Base-by-base conservation (phyloP, 129 eudicot genomes). In the Scalesia atractyloides region DNA sequence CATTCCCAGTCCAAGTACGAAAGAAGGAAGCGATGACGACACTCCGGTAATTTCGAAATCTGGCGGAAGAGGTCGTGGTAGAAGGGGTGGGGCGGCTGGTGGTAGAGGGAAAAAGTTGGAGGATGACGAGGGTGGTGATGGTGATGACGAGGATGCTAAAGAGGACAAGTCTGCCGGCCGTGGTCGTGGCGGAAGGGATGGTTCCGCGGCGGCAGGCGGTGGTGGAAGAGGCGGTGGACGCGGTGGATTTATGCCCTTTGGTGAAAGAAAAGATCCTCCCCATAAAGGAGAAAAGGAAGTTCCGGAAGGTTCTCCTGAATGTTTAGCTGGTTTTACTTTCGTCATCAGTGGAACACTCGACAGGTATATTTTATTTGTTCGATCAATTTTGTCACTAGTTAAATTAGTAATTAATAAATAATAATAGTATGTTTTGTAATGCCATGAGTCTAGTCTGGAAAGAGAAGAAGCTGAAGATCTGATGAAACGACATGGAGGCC, bases 391-490 rank as follows among this genome's bases (percentile, higher is more conserved):
- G 53, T 33, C 5, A 47, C 19, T 78, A 39, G 53, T 70, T 67
- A 67, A 1, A 57, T 41, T 63, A 1, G 24, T 60, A 24, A 12
- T 15, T 10, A 43, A 7, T 33, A 4, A 47, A 0, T 67, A 54
- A 41, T 41, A 7, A 65, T 65, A n/a, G 33, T 52, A 20, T 66
- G 20, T 57, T 76, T 14, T 76, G 2, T 76, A 33, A 56, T 47
- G 13, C 24, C 60, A 9, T 67, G 66, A 19, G 81, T 82, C 64
- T 81, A 92, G 99, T 83, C 80, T 94, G 86, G 99, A 90, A 88
- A 84, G 99, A 85, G 99, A 94, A 82, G 99, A 94, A 84, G 99
- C 99, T 58, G 97, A 90, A 79, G 99, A 90, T 80, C 75, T 94
- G 82, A 94, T 94, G 68, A 94, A 90, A 70, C 89, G 99, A 57